Base-by-base conservation (phyloP, 2,329 filamentous ascomycete species). In the Xylaria sp. region DNA sequence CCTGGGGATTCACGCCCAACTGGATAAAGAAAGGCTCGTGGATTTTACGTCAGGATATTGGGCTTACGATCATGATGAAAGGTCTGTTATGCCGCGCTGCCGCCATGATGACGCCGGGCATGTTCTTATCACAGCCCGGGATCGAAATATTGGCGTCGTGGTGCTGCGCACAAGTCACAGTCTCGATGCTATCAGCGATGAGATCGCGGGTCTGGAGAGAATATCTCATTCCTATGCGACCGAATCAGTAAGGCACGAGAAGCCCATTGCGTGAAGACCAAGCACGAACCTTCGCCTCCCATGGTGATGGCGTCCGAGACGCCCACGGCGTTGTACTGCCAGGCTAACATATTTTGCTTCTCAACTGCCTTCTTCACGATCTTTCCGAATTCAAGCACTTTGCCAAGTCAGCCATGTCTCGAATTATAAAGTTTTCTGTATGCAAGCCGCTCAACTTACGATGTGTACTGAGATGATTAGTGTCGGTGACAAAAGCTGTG, bases 121-220 rank as follows among this genome's bases (percentile, higher is more conserved):
- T 97, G 72, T 97, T 97, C 83, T 97, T 97, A 77, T 97, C 92
- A 71, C 92, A 97, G 9, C 92, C 92, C 0, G 93, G 92, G 63
- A 97, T 93, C 24, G 90, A 87, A 70, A 97, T 92, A 72, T 92
- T 95, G 54, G 92, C 93, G 70, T 97, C 93, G 72, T 97, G 91
- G 64, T 89, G 89, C 71, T 97, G 92, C 4, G 90, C 93, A 70
- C 89, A 93, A 1, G 92, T 97, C 38, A 96, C 90, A 1, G 90
- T 92, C 76, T 97, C 93, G 67, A 97, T 92, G 63, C 88, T 92
- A 74, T 97, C 92, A 60, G 92, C 92, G 62, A 97, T 97, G 61
- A 97, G 86, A 69, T 97, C 92, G 55, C 92, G 84, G 1, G 89
- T 90, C 69, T 96, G 92, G 4, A 97, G 82, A 20, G 91, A 96